Conservation (phyloP, 176 grass and related monocot species). For the Melocanna baccifera region DNA sequence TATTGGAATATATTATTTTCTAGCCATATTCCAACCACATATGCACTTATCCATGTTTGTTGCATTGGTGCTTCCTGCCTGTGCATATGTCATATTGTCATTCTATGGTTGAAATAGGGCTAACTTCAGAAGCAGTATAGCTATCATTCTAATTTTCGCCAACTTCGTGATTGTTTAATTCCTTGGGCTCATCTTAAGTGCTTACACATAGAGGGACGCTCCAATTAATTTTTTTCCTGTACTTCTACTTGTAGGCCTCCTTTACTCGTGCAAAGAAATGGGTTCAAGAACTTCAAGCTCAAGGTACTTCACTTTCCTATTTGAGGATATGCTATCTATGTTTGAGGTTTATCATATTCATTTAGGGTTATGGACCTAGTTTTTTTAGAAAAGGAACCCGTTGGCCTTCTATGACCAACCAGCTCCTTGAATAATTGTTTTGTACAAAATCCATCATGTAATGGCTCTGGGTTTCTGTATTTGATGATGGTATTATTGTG, state of each 20-base stretch:
- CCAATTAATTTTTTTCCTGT: constrained; percentile 5
- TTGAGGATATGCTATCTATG: neutral
- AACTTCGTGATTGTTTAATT: neutral
- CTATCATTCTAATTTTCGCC: neutral
- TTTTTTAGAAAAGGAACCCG: neutral
- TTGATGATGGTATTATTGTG: neutral
- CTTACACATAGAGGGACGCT: neutral
- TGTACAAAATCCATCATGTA: neutral
- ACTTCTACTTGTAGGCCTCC: constrained; percentile 58
- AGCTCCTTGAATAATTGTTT: neutral
- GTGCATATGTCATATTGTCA: neutral
- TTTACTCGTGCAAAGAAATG: constrained; percentile 90
- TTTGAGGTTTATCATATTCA: neutral
- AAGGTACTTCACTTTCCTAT: constrained; percentile 55
- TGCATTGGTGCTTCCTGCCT: neutral
- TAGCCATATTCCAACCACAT: neutral
- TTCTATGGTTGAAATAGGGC: neutral
- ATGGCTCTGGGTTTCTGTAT: neutral
- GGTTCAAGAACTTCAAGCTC: constrained; percentile 92
- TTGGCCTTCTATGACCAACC: neutral
- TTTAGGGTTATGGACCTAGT: neutral
- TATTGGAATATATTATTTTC: neutral
- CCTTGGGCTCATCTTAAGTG: neutral
- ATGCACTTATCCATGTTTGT: neutral
- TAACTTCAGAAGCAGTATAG: constrained; percentile 5